phyloP scores from a whole-genome alignment of 805 yeast genomes.

The Kodamaea kaohsiungensis region DNA sequence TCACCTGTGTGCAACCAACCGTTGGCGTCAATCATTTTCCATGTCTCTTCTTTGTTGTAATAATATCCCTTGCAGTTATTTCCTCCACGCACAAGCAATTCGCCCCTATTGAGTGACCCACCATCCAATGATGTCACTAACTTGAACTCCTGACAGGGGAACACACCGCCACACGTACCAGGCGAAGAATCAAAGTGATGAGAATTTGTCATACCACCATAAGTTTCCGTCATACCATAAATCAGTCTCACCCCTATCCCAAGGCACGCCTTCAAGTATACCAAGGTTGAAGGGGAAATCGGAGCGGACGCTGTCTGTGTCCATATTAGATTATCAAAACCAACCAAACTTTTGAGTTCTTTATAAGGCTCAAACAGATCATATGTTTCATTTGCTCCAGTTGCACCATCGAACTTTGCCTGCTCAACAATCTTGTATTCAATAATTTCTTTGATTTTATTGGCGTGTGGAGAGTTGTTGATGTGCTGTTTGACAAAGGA shows the following conservation, averaged over 20 bases:
- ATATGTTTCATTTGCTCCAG: slow-evolving; percentile 9
- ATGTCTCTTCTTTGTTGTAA: slow-evolving; percentile 50
- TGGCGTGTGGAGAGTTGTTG: slow-evolving; percentile 2
- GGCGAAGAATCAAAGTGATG: slow-evolving; percentile 23
- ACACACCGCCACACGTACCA: slow-evolving; percentile 27
- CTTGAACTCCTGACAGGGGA: slow-evolving; percentile 21
- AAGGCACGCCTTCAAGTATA: slow-evolving; percentile 27
- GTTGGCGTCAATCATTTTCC: slow-evolving; percentile 42
- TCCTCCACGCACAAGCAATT: slow-evolving; percentile 57
- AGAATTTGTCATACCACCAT: slow-evolving; percentile 22
- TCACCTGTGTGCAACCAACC: slow-evolving; percentile 67
- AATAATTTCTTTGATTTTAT: slow-evolving; percentile 12
- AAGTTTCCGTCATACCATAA: slow-evolving; percentile 39
- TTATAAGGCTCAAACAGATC: slow-evolving; percentile 19
- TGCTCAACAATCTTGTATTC: slow-evolving; percentile 11
- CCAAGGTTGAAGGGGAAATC: slow-evolving; percentile 22
- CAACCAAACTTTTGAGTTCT: slow-evolving; percentile 14
- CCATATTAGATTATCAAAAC: slow-evolving; percentile 20
- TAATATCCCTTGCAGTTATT: slow-evolving; percentile 54
- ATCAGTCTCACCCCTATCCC: slow-evolving; percentile 57
- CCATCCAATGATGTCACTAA: slow-evolving; percentile 19
- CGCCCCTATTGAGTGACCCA: slow-evolving; percentile 40
- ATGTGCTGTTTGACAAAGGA: slow-evolving; percentile 17
- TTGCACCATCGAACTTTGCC: slow-evolving; percentile 10
- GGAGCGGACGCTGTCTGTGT: slow-evolving; percentile 36